These are phyloP conservation scores for Ormosia emarginata DNA, from an alignment of 306 rosid genomes.

Conservation along the genomic window DNA sequence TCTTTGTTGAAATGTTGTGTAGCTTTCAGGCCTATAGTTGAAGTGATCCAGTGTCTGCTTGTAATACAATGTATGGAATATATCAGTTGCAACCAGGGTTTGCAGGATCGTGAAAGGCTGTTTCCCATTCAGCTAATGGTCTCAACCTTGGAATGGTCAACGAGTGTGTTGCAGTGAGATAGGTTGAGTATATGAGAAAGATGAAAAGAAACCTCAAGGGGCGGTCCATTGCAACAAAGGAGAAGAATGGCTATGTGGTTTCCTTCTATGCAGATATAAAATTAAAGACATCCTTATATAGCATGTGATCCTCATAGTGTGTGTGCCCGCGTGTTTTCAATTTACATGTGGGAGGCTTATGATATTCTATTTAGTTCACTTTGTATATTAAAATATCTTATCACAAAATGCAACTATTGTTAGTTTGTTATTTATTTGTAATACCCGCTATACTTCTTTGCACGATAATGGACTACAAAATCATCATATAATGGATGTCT, in stretches of 20 bases:
- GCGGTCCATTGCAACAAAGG: not conserved
- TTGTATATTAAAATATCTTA: too few relatives aligned
- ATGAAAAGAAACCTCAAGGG: constrained; percentile 14
- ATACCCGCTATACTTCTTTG: too few relatives aligned
- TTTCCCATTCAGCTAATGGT: constrained; percentile 32
- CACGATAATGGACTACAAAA: too few relatives aligned
- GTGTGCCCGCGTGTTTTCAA: not conserved
- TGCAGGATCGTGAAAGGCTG: constrained; percentile 16
- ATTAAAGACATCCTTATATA: not conserved
- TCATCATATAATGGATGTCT: too few relatives aligned
- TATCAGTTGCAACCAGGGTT: not conserved
- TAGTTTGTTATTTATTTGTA: too few relatives aligned
- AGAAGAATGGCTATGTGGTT: not conserved
- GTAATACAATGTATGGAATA: constrained; percentile 46
- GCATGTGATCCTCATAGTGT: too few relatives aligned
- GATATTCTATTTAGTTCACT: not conserved
- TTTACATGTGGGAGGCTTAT: not conserved
- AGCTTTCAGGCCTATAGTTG: constrained; percentile 63
- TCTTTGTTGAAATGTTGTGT: constrained; percentile 55
- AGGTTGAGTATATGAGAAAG: constrained; percentile 16
- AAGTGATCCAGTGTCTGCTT: constrained; percentile 70
- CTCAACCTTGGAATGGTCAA: constrained; percentile 49
- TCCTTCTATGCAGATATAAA: not conserved
- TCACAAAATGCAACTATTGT: too few relatives aligned
- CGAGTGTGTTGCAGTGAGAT: constrained; percentile 17